Base-by-base conservation (phyloP, 306 rosid species). In the Castanea sativa region DNA sequence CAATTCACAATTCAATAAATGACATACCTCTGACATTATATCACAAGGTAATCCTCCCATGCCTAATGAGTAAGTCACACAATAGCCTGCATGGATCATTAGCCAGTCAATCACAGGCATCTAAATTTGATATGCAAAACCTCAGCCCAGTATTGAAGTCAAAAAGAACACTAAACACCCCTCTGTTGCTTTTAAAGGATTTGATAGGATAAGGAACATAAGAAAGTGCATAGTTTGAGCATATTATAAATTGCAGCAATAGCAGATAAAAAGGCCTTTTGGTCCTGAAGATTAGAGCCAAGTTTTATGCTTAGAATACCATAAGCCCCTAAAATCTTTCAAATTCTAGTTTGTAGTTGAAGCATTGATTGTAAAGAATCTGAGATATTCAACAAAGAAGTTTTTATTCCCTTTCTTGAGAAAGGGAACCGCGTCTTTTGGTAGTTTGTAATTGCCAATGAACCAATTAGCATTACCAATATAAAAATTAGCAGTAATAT, bases 1-100 rank as follows among this genome's bases (percentile, higher is more conserved):
- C 53, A 45, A 45, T 11, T 45, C 15, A 45, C 2, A 45, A 45
- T 45, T 11, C 53, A 9, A 45, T 45, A 45, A 45, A 9, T 3
- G 4, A 45, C 4, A 15, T 56, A 78, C 82, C 85, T 82, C 85
- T 43, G 82, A 77, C 75, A 8, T 73, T 56, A 43, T 77, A 55
- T 78, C 63, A 23, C 63, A 82, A 63, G 86, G 82, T 45, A 82
- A 57, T 57, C 82, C 73, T 57, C 68, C 38, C 75, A 77, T 73
- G 49, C 86, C 86, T 5, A 69, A n/a, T 43, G 35, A 12, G 49
- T 65, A 78, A 5, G 53, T 15, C 5, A 21, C 21, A 35, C 65
- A 2, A 35, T 15, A 18, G 27, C 73, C 77, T 58, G 76, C 27
- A 20, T 57, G 27, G 27, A 57, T 19, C 7, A 7, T n/a, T 20